A percentile compares a stretch with the other conserved stretches of the same genome.
Evolutionary conservation across 306 rosid species (phyloP).

Genomic region (Dicorynia guianensis): DNA sequence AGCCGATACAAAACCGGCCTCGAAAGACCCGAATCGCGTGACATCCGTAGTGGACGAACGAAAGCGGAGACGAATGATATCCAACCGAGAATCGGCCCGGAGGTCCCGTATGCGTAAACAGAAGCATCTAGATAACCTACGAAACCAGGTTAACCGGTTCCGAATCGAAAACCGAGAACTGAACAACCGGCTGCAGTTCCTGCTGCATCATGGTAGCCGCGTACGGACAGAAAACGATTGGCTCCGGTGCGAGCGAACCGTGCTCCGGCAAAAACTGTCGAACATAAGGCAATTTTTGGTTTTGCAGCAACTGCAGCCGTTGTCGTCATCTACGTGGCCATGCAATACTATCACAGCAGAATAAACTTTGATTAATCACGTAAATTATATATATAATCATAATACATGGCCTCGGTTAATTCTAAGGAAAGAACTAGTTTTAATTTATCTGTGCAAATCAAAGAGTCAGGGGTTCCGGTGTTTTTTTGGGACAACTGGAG

Average conservation of each 20-base stretch:
- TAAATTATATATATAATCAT: conserved; percentile 32
- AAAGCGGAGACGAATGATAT: conserved; percentile 81
- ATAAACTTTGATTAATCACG: conserved; percentile 48
- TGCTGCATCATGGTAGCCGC: conserved; percentile 50
- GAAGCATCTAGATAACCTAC: conserved; percentile 82
- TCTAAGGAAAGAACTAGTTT: conserved; percentile 37
- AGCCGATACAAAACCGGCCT: conserved; percentile 24
- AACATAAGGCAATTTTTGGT: conserved; percentile 59
- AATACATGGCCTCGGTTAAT: conserved; percentile 34
- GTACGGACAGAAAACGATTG: conserved; percentile 69
- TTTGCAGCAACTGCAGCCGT: conserved; percentile 62
- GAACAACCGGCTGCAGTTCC: conserved; percentile 60
- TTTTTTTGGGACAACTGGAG: conserved; percentile 27
- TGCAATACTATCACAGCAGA: conserved; percentile 54
- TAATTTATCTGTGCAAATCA: conserved; percentile 45
- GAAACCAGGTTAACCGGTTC: conserved; percentile 81
- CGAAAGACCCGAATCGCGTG: conserved; percentile 35
- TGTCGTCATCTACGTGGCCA: conserved; percentile 59
- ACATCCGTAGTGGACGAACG: conserved; percentile 58
- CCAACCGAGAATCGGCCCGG: conserved; percentile 96
- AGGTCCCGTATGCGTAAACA: conserved; percentile 90
- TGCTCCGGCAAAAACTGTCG: conserved; percentile 61
- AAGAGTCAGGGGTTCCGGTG: conserved; percentile 43
- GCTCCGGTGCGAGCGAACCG: conserved; percentile 63
- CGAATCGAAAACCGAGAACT: conserved; percentile 75